Conservation (phyloP, 805 yeast genomes). For the Yarrowia sp. region DNA sequence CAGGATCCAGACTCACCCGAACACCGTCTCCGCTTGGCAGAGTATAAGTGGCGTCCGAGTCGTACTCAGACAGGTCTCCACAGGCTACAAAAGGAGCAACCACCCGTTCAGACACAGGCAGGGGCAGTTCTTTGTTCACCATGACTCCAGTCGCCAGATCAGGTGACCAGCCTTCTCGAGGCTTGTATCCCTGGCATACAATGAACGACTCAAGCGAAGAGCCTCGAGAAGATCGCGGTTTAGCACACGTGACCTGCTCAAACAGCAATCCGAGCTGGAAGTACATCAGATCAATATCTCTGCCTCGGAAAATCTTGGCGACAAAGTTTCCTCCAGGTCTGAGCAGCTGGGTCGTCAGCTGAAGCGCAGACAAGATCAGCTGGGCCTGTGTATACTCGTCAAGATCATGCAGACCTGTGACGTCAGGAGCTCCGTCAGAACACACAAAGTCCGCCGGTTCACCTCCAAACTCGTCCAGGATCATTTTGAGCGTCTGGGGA, state of each 20-base stretch:
- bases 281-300: constrained; percentile 92
- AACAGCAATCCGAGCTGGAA: constrained; percentile 89
- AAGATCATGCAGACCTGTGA: constrained; percentile 93
- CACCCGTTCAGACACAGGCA: constrained; percentile 62
- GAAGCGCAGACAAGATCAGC: constrained; percentile 86
- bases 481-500: constrained; percentile 81
- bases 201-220: constrained; percentile 93
- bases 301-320: constrained; percentile 94
- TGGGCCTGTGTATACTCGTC: constrained; percentile 98
- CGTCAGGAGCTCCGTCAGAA: constrained; percentile 99
- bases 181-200: constrained; percentile 87
- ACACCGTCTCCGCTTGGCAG: constrained; percentile 54
- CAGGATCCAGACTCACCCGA: constrained; percentile 76
- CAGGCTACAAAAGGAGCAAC: constrained; percentile 96
- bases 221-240: constrained; percentile 94
- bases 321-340: constrained; percentile 92
- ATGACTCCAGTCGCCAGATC: constrained; percentile 28
- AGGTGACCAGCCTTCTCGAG: constrained; percentile 86
- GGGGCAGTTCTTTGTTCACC: constrained; percentile 53
- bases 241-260: constrained; percentile 89
- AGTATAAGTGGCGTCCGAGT: constrained; percentile 91
- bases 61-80: constrained; percentile 87
- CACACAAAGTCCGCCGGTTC: constrained; percentile 94
- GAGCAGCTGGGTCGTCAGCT: constrained; percentile 85
- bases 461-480: constrained; percentile 84